Evolutionary conservation across 2,329 filamentous ascomycete species (phyloP).

Genomic region (Pleoardoris graminearum): DNA sequence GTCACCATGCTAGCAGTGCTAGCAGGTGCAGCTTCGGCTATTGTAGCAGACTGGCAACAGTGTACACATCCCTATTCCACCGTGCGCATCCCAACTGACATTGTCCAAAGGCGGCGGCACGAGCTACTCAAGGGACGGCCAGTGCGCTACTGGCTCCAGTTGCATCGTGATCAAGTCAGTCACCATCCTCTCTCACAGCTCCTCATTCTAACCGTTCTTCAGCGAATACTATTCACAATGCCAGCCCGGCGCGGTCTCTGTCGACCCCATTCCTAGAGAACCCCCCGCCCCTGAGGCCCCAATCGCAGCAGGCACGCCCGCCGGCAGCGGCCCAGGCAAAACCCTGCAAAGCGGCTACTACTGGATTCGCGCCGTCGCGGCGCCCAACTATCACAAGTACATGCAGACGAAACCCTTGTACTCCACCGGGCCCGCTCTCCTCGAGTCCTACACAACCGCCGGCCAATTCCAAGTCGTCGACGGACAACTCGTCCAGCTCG

Average conservation of each 20-base stretch:
- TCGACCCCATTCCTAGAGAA: constrained; percentile 13
- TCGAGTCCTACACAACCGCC: constrained; percentile 57
- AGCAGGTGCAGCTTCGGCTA: constrained; percentile 27
- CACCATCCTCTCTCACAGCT: not conserved
- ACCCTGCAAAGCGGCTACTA: constrained; percentile 57
- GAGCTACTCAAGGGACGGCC: constrained; percentile 31
- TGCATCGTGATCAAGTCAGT: constrained; percentile 40
- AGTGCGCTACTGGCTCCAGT: constrained; percentile 28
- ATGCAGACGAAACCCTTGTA: constrained; percentile 43
- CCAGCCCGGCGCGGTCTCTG: constrained; percentile 40
- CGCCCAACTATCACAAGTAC: constrained; percentile 58
- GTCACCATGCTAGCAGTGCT: constrained; percentile 27
- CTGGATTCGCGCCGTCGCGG: constrained; percentile 62
- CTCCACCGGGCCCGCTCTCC: constrained; percentile 54
- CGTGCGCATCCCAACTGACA: not conserved
- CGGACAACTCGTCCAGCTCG: constrained; percentile 61
- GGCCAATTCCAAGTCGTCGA: constrained; percentile 62
- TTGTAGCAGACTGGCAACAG: constrained; percentile 39
- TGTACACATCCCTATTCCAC: constrained; percentile 23
- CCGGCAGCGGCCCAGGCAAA: constrained; percentile 45
- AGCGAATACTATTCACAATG: constrained; percentile 49
- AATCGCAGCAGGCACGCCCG: constrained; percentile 27
- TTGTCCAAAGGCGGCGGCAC: constrained; percentile 31
- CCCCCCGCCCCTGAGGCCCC: constrained; percentile 15
- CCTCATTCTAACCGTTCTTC: constrained; percentile 9